Evolutionary conservation across 176 grass and related monocot species (phyloP).

Genomic region (Musa beccarii): DNA sequence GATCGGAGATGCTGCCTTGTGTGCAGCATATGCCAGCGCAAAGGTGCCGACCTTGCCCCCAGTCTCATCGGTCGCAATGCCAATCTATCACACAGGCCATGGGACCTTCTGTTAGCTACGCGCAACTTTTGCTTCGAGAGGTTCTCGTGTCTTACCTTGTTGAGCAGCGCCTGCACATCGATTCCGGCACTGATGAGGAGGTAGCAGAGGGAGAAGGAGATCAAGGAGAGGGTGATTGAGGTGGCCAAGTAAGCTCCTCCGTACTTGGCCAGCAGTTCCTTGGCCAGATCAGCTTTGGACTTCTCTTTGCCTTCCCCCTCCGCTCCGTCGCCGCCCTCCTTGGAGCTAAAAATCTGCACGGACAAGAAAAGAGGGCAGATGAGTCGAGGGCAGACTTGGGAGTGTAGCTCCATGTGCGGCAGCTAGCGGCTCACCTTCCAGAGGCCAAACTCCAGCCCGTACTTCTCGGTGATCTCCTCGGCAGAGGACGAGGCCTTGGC

Average conservation of each 20-base stretch:
- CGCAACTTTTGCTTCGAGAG: too few relatives aligned
- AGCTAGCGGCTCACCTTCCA: slow-evolving; percentile 50
- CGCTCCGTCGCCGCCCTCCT: slow-evolving; percentile 26
- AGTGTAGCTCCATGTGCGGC: too few relatives aligned
- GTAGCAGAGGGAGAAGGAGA: slow-evolving; percentile 92
- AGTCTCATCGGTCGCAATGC: slow-evolving; percentile 59
- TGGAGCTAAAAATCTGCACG: slow-evolving; percentile 74
- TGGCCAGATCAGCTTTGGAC: slow-evolving; percentile 72
- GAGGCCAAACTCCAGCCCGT: slow-evolving; percentile 79
- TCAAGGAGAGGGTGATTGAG: slow-evolving; percentile 76
- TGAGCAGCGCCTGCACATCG: slow-evolving; percentile 71
- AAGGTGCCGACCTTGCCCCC: slow-evolving; percentile 87
- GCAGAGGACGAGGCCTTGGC: slow-evolving; percentile 33
- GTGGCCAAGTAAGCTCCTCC: slow-evolving; percentile 93
- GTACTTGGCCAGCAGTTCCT: slow-evolving; percentile 92
- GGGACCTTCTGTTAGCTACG: too few relatives aligned
- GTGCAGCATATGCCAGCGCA: slow-evolving; percentile 78
- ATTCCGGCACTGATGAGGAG: slow-evolving; percentile 81
- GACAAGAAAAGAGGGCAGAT: background rate
- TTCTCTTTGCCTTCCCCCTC: slow-evolving; percentile 42
- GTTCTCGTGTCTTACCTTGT: slow-evolving; percentile 37
- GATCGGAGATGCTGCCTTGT: slow-evolving; percentile 91
- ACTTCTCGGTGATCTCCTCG: slow-evolving; percentile 86
- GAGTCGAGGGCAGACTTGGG: too few relatives aligned
- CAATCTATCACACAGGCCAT: slow-evolving; percentile 27